phyloP scores from a whole-genome alignment of 306 rosid genomes.

The Casuarina equisetifolia region DNA sequence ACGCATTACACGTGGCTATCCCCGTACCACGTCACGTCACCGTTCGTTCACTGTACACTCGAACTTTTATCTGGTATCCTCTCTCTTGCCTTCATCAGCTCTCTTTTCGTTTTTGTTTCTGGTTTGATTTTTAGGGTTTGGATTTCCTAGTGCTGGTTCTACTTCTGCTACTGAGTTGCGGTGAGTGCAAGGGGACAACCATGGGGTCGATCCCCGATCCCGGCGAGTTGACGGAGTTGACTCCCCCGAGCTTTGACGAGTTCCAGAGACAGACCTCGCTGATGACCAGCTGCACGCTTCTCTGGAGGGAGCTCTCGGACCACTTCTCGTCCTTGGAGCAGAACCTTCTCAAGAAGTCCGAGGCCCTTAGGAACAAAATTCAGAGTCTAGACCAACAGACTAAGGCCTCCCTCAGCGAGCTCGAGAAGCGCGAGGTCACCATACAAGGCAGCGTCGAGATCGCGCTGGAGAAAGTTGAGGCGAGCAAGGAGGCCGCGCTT shows the following conservation, averaged over 20 bases:
- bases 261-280: constrained; percentile 94
- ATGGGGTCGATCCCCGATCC: constrained; percentile 99
- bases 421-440: constrained; percentile 75
- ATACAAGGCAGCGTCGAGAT: constrained; percentile 68
- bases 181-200: neutral
- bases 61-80: constrained; percentile 14
- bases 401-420: constrained; percentile 57
- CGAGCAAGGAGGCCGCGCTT: constrained; percentile 56
- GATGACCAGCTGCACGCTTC: constrained; percentile 93
- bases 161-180: constrained; percentile 23
- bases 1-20: constrained; percentile 54
- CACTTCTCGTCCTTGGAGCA: constrained; percentile 83
- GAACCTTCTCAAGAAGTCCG: constrained; percentile 68
- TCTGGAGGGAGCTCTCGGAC: constrained; percentile 96
- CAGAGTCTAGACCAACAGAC: constrained; percentile 59
- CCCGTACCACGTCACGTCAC: constrained; percentile 46
- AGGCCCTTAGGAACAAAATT: constrained; percentile 65
- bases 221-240: constrained; percentile 82
- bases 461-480: constrained; percentile 67
- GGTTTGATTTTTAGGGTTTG: constrained; percentile 37
- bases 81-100: constrained; percentile 3
- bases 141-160: constrained; percentile 15
- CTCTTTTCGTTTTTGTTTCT: neutral
- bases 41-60: constrained; percentile 20
- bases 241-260: constrained; percentile 83